phyloP scores from a whole-genome alignment of 2,329 filamentous ascomycete species.

The Aspergillus caelatus region DNA sequence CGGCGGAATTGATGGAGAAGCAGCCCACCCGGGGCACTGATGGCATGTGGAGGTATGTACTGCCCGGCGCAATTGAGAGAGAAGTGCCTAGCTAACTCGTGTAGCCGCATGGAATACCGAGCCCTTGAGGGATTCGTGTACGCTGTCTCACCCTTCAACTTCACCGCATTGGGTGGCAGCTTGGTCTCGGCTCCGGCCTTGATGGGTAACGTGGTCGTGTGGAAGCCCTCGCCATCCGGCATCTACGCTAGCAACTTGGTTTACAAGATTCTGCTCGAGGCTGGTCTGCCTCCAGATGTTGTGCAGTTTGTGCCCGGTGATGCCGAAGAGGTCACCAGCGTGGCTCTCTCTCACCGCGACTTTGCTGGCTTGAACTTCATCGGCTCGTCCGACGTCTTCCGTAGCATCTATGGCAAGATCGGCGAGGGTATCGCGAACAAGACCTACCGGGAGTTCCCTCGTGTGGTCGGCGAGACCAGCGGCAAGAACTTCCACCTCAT shows the following conservation, averaged over 20 bases:
- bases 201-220: slow-evolving; percentile 92
- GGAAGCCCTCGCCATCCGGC: slow-evolving; percentile 89
- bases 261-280: slow-evolving; percentile 89
- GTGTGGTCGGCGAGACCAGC: slow-evolving; percentile 84
- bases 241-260: slow-evolving; percentile 85
- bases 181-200: slow-evolving; percentile 79
- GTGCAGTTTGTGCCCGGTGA: slow-evolving; percentile 93
- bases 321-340: slow-evolving; percentile 77
- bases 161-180: slow-evolving; percentile 90
- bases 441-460: slow-evolving; percentile 78
- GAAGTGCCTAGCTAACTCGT: not conserved
- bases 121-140: slow-evolving; percentile 94
- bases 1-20: slow-evolving; percentile 80
- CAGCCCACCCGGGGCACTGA: slow-evolving; percentile 81
- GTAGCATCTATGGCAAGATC: slow-evolving; percentile 82
- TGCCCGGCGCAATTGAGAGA: not conserved
- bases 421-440: slow-evolving; percentile 76
- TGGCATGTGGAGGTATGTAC: slow-evolving; percentile 76
- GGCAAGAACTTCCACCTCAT: slow-evolving; percentile 91
- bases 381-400: slow-evolving; percentile 86
- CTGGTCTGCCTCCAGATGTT: slow-evolving; percentile 82
- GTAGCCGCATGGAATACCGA: slow-evolving; percentile 77
- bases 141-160: slow-evolving; percentile 92
- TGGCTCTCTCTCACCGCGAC: slow-evolving; percentile 72
- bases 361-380: slow-evolving; percentile 90